Conservation (phyloP, 495 filamentous ascomycete genomes). For the Glarea lozoyensis region DNA sequence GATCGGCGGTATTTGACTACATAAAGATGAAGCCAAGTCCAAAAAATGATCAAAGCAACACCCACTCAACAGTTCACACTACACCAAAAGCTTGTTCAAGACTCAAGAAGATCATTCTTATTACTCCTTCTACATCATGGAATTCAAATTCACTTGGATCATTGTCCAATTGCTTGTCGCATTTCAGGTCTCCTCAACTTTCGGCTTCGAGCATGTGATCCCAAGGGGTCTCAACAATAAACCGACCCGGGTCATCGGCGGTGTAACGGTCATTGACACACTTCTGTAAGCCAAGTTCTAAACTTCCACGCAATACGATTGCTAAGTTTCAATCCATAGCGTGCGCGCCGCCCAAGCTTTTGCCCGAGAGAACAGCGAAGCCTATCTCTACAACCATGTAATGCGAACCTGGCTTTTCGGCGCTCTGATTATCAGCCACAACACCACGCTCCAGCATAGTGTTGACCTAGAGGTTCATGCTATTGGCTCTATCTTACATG, state of each 20-base stretch:
- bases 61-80: no score
- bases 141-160: conserved; percentile 13
- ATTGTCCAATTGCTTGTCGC: conserved; percentile 14
- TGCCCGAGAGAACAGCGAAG: conserved; percentile 26
- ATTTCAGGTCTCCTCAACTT: conserved; percentile 12
- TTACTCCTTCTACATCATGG: no score
- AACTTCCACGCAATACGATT: conserved; percentile 1
- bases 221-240: conserved; percentile 15
- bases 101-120: no score
- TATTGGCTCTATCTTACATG: conserved; percentile 25
- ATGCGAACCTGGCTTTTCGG: conserved; percentile 25
- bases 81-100: no score
- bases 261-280: conserved; percentile 32
- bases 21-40: no score
- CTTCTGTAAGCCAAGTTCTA: conserved; percentile 20
- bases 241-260: conserved; percentile 15
- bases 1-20: no score
- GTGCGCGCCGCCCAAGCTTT: conserved; percentile 29
- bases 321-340: conserved; percentile 13
- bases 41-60: no score
- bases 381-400: conserved; percentile 23
- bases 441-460: conserved; percentile 18
- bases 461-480: conserved; percentile 28
- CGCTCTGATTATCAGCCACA: conserved; percentile 21
- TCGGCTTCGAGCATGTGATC: conserved; percentile 16